phyloP scores from a whole-genome alignment of 257 asterid genomes.

The Ocimum tenuiflorum region DNA sequence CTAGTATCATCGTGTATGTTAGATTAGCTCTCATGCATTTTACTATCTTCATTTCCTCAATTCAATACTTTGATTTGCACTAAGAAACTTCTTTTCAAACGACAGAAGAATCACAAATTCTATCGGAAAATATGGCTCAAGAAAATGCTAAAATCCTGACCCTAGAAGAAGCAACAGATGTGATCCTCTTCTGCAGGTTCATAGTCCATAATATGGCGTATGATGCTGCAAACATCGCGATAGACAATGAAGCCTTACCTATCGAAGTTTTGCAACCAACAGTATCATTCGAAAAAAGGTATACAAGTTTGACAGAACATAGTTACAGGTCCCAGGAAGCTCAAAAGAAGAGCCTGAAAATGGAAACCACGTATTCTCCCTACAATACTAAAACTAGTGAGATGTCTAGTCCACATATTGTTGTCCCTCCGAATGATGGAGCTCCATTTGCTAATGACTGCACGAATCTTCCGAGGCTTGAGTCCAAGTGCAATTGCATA shows the following conservation, averaged over 20 bases:
- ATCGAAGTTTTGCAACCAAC: conserved; percentile 48
- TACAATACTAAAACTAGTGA: conserved; percentile 28
- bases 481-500: conserved; percentile 88
- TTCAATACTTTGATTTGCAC: background rate
- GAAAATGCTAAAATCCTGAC: conserved; percentile 54
- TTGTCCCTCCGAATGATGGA: conserved; percentile 4
- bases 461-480: conserved; percentile 67
- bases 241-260: conserved; percentile 42
- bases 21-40: background rate
- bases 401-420: conserved; percentile 32
- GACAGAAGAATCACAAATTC: conserved; percentile 58
- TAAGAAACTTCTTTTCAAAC: conserved; percentile 2
- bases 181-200: conserved; percentile 92
- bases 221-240: conserved; percentile 75
- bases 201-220: conserved; percentile 78
- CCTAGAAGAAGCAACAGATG: conserved; percentile 86
- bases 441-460: conserved; percentile 42
- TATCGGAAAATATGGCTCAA: conserved; percentile 36
- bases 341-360: conserved; percentile 35
- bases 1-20: background rate
- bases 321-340: conserved; percentile 50
- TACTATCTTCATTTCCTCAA: background rate
- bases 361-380: conserved; percentile 36
- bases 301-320: conserved; percentile 32
- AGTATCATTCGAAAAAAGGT: conserved; percentile 39